Conservation (phyloP, 2,329 filamentous ascomycete species). For the Elsinoe arachidis region DNA sequence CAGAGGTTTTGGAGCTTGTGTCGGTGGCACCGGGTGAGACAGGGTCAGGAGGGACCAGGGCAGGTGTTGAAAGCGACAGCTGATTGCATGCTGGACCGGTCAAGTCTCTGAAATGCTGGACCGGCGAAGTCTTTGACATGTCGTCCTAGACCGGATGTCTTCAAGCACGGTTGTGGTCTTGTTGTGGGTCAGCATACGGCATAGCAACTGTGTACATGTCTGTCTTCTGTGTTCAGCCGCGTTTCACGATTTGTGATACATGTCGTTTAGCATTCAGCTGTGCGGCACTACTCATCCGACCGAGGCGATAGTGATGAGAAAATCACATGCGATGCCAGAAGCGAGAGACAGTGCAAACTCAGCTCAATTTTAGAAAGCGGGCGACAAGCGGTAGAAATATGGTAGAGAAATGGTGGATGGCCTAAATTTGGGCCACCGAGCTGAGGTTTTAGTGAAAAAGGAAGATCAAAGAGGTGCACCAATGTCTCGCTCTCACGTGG, state of each 20-base stretch:
- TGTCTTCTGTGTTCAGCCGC: slow-evolving; percentile 1
- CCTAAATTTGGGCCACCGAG: slow-evolving; percentile 9
- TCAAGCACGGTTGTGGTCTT: neutral
- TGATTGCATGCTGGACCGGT: no score
- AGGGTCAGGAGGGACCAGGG: neutral
- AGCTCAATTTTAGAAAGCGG: neutral
- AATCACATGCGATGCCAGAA: neutral
- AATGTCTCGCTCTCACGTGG: neutral
- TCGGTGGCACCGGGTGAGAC: neutral
- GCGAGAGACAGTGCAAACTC: slow-evolving; percentile 8
- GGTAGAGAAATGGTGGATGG: slow-evolving; percentile 4
- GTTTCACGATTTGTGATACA: slow-evolving; percentile 11
- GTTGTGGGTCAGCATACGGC: neutral
- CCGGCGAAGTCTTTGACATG: neutral
- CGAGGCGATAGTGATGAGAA: neutral
- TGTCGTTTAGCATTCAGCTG: neutral
- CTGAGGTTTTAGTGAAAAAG: neutral
- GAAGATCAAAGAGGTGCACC: neutral
- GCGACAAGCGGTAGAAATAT: neutral
- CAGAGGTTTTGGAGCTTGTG: neutral
- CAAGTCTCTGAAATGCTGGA: neutral
- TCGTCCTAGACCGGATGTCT: neutral
- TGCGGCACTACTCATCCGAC: neutral
- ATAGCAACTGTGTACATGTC: neutral
- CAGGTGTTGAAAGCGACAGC: no score